Evolutionary conservation across 495 filamentous ascomycete species (phyloP), one percentile per base, ranked within the genome.

Genomic region (Letharia columbiana): DNA sequence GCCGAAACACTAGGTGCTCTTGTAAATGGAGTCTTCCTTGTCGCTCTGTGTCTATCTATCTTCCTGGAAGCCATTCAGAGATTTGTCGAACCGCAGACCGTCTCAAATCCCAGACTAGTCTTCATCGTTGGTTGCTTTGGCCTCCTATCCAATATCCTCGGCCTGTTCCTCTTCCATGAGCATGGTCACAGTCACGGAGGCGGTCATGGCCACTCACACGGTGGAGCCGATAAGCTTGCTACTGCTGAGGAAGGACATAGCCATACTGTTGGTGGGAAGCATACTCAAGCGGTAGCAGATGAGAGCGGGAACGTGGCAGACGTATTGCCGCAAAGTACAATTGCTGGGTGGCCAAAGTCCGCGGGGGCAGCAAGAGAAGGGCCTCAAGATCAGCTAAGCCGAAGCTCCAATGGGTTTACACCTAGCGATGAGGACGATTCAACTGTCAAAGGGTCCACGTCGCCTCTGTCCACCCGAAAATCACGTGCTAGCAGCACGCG

Each of bases 1-100:
- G 94, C 94, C n/a, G 94, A 98, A 81, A 96, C 96, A 23, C 83
- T 98, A 11, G 94, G 94, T 73, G 94, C 94, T 23, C 82, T 96
- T 60, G 87, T 97, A 72, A 98, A 98, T 71, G 94, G 95, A 64
- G 92, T 98, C 4, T 98, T 98, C 77, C 81, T 98, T 56, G 91
- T 98, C 70, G 94, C 94, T 0, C 82, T 98, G 23, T 98, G 95
- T 77, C 77, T 98, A 50, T 91, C 93, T 5, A 98, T 98, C 71
- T 91, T 98, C 73, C 82, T 98, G 63, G 94, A 98, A 74, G 94
- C 94, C 15, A 82, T 96, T 45, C 89, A 92, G 66, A 84, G 94
- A 68, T 86, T 98, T 72, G 80, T 97, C 69, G 90, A 97, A 70
- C 91, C 91, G 10, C 92, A 91, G 71, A 84, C 87, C 71, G 91